Conservation (phyloP, 257 asterid species). For the Fraxinus pennsylvanica region DNA sequence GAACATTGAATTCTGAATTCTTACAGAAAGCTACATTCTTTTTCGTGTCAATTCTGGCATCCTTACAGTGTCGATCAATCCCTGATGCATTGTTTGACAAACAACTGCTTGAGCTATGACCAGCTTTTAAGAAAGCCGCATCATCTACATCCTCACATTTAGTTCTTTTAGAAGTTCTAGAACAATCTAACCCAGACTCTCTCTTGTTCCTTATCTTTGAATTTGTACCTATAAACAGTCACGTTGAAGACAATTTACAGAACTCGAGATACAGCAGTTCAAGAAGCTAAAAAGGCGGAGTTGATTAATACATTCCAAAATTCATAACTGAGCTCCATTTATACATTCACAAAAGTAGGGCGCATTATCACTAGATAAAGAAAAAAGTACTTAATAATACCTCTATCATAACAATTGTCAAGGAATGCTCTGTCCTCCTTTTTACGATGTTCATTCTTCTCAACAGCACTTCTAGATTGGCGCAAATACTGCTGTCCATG, state of each 20-base stretch:
- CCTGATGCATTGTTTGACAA: slow-evolving; percentile 50
- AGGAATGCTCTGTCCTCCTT: slow-evolving; percentile 45
- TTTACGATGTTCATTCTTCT: slow-evolving; percentile 41
- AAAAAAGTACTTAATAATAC: slow-evolving; percentile 37
- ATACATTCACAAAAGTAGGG: not conserved
- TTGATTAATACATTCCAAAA: not conserved
- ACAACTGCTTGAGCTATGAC: slow-evolving; percentile 48
- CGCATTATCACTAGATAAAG: not conserved
- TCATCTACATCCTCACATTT: slow-evolving; percentile 56
- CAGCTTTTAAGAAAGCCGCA: slow-evolving; percentile 52
- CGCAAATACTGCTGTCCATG: slow-evolving; percentile 34
- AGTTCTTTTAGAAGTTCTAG: slow-evolving; percentile 64
- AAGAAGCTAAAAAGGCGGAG: slow-evolving; percentile 9
- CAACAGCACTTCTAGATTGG: slow-evolving; percentile 43
- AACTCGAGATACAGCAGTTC: slow-evolving; percentile 16
- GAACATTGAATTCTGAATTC: slow-evolving; percentile 41
- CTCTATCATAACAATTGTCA: slow-evolving; percentile 52
- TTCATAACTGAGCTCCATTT: not conserved
- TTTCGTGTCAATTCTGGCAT: slow-evolving; percentile 40
- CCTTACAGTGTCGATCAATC: slow-evolving; percentile 44
- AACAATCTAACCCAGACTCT: slow-evolving; percentile 55
- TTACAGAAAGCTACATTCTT: slow-evolving; percentile 29
- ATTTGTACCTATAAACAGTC: slow-evolving; percentile 43
- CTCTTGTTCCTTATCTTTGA: slow-evolving; percentile 55
- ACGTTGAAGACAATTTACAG: slow-evolving; percentile 8